A percentile compares a stretch with the other conserved stretches of the same genome.
Conservation (phyloP, 1,139 yeast species). For the Keqinozyma sinolaborantium region DNA sequence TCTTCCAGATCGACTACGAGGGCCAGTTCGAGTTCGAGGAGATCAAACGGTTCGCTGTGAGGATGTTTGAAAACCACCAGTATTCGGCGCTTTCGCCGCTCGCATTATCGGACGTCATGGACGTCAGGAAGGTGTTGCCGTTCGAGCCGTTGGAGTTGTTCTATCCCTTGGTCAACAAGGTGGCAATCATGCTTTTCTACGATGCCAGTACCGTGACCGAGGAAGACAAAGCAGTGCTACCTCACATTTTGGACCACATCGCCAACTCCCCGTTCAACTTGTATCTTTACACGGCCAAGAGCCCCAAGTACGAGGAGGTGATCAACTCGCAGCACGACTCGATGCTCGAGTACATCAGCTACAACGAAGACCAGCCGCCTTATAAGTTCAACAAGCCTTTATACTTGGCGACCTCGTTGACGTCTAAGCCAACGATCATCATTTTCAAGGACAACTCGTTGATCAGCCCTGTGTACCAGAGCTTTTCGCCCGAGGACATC, state of each 20-base stretch:
- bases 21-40: slow-evolving; percentile 21
- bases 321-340: slow-evolving; percentile 40
- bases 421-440: slow-evolving; percentile 59
- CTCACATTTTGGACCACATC: slow-evolving; percentile 55
- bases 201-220: slow-evolving; percentile 47
- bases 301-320: slow-evolving; percentile 36
- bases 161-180: slow-evolving; percentile 39
- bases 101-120: slow-evolving; percentile 40
- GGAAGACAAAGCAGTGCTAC: slow-evolving; percentile 61
- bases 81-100: slow-evolving; percentile 37
- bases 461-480: slow-evolving; percentile 51
- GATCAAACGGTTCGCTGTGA: slow-evolving; percentile 31
- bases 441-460: slow-evolving; percentile 56
- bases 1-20: slow-evolving; percentile 31
- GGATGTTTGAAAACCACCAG: slow-evolving; percentile 32
- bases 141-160: slow-evolving; percentile 27
- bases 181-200: slow-evolving; percentile 52
- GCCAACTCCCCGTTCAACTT: slow-evolving; percentile 52
- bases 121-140: slow-evolving; percentile 31
- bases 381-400: slow-evolving; percentile 38
- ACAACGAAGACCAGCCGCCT: slow-evolving; percentile 24
- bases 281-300: slow-evolving; percentile 49
- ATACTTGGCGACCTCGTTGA: slow-evolving; percentile 48
- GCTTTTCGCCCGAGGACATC: slow-evolving; percentile 60
- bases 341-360: slow-evolving; percentile 38